Percentiles rank a stretch among this genome's conserved stretches.
phyloP scores from a whole-genome alignment of 352 stramenopile species.

The Phytophthora niederhauseri region DNA sequence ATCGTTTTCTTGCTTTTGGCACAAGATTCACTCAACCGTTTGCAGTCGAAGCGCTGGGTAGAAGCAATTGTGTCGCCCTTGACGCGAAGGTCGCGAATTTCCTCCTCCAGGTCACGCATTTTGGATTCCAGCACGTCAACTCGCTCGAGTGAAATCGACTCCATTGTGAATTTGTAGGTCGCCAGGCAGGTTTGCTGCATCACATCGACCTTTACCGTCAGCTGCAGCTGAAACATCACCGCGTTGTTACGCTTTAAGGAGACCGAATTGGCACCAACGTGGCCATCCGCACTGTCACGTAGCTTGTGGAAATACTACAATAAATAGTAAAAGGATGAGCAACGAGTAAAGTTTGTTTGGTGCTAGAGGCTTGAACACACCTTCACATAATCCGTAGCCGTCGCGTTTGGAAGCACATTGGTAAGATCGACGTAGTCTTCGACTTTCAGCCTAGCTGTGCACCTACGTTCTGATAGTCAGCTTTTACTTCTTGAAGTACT shows the following conservation, averaged over 20 bases:
- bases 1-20: no score
- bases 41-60: no score
- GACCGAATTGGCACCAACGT: neutral
- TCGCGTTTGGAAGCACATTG: neutral
- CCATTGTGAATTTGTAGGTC: neutral
- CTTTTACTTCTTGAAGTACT: neutral
- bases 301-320: neutral
- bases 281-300: no score
- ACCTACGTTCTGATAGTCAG: neutral
- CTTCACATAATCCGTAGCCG: neutral
- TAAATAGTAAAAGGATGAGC: neutral
- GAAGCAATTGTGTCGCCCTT: no score
- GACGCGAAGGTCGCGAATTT: neutral
- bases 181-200: neutral
- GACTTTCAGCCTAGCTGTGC: neutral
- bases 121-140: neutral
- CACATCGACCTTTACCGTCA: neutral
- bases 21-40: no score
- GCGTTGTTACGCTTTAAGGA: neutral
- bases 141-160: neutral
- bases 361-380: neutral
- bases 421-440: neutral
- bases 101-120: neutral
- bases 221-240: neutral
- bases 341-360: neutral